Evolutionary conservation across 495 filamentous ascomycete genomes (phyloP), one percentile per base, ranked within the genome.

Genomic region (Aspergillus coremiiformis): DNA sequence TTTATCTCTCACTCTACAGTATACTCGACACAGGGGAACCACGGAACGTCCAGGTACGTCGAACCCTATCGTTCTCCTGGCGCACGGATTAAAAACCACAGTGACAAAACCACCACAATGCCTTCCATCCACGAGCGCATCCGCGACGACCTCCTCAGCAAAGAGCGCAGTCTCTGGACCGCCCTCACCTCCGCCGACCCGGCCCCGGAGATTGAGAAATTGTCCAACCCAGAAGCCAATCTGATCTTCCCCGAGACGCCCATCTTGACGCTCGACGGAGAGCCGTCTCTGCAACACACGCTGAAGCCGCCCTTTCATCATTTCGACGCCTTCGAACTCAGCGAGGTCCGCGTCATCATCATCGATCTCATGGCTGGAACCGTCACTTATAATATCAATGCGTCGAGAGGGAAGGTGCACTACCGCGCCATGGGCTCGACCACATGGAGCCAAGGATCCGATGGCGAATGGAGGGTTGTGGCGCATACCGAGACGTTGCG

Each of bases 351-450:
- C 2, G 64, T 65, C 3, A 69, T 73, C 53, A 58, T 74, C n/a
- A 68, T 75, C 32, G 72, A 75, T 51, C 52, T 75, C 9, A 75
- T 75, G 72, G 72, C 70, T 0, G 72, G 69, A 5, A 54, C 63
- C 0, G 60, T 75, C 8, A 74, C 70, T 17, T 74, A 71, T 45
- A 59, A 59, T 37, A 55, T 73, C 32, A 59, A 62, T 12, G 70
- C 70, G 1, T 43, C 58, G 14, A 39, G 62, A 4, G 63, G 62
- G 1, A 52, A 64, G 17, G 58, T 57, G 20, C 50, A 59, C 39
- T 73, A 68, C 30, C 57, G 51, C 11, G 68, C 63, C 1, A 67
- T 63, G 10, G 66, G 63, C 21, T 68, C 68, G 27, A 67, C 66
- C 27, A 75, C 72, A 4, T 75, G 72, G 72, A 68, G 68, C 17